phyloP scores from a whole-genome alignment of 345 rosid species.

The Orychophragmus violaceus region DNA sequence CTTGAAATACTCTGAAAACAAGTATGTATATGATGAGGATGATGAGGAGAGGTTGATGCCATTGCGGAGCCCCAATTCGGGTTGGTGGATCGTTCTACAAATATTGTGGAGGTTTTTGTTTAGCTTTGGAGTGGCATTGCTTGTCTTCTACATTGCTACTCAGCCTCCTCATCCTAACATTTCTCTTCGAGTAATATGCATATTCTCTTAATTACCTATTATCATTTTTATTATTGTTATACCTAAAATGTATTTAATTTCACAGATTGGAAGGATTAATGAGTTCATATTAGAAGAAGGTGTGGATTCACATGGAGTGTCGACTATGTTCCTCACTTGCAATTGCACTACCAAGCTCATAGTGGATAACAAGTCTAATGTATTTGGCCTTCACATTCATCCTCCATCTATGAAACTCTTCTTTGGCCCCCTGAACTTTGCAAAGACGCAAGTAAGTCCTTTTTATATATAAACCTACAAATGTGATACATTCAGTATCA shows the following conservation, averaged over 20 bases:
- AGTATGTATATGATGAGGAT: constrained; percentile 26
- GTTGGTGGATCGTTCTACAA: constrained; percentile 59
- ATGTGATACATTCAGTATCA: background rate
- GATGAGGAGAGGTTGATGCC: constrained; percentile 44
- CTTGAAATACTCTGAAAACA: constrained; percentile 43
- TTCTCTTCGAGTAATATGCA: constrained; percentile 53
- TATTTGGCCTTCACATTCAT: constrained; percentile 66
- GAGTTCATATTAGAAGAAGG: constrained; percentile 69
- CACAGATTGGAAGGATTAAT: constrained; percentile 49
- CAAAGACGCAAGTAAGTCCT: constrained; percentile 45
- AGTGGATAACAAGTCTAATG: constrained; percentile 70
- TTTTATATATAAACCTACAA: background rate
- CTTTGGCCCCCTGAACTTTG: constrained; percentile 60
- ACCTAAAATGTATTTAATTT: background rate
- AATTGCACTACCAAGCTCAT: constrained; percentile 50
- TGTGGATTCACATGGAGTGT: constrained; percentile 60
- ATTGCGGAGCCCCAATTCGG: constrained; percentile 40
- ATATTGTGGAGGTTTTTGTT: constrained; percentile 64
- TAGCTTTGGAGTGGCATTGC: constrained; percentile 68
- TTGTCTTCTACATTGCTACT: constrained; percentile 71
- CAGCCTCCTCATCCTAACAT: constrained; percentile 71
- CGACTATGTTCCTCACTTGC: constrained; percentile 66
- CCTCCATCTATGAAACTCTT: constrained; percentile 52
- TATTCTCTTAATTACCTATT: background rate
- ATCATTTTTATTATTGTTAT: too few relatives aligned